Conservation (phyloP, 768 basidiomycete species). For the Neoboletus brunneissimus region DNA sequence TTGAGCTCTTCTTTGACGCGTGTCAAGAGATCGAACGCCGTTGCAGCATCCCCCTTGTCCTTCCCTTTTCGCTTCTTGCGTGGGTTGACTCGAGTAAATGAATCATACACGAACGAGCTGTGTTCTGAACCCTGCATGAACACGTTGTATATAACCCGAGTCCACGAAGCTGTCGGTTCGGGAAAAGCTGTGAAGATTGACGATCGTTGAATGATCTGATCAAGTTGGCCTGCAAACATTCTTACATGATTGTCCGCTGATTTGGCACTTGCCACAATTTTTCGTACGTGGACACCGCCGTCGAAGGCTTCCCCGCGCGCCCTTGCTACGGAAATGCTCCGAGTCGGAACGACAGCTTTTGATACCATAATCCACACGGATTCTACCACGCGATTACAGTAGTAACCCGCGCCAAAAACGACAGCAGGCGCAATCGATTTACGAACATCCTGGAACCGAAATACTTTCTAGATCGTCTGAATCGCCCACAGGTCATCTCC, state of each 20-base stretch:
- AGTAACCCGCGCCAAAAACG: neutral
- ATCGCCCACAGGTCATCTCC: slow-evolving; percentile 87
- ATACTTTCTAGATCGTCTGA: slow-evolving; percentile 50
- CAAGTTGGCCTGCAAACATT: neutral
- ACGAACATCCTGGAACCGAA: neutral
- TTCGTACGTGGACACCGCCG: neutral
- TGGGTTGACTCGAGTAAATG: slow-evolving; percentile 49
- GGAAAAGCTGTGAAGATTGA: neutral
- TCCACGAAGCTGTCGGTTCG: neutral
- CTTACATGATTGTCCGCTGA: neutral
- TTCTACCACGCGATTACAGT: neutral
- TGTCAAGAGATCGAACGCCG: slow-evolving; percentile 40
- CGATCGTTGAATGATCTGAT: neutral
- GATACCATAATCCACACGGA: neutral
- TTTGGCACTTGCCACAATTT: neutral
- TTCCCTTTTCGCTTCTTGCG: slow-evolving; percentile 51
- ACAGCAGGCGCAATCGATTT: neutral
- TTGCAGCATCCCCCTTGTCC: slow-evolving; percentile 27
- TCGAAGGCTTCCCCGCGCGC: neutral
- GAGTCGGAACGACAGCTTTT: neutral
- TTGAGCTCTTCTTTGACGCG: slow-evolving; percentile 45
- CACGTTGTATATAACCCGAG: neutral
- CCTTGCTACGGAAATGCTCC: slow-evolving; percentile 23
- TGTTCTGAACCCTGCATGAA: slow-evolving; percentile 16
- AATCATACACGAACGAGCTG: slow-evolving; percentile 38